Evolutionary conservation across 345 rosid genomes (phyloP).

Genomic region (Lenwebbia sp.): DNA sequence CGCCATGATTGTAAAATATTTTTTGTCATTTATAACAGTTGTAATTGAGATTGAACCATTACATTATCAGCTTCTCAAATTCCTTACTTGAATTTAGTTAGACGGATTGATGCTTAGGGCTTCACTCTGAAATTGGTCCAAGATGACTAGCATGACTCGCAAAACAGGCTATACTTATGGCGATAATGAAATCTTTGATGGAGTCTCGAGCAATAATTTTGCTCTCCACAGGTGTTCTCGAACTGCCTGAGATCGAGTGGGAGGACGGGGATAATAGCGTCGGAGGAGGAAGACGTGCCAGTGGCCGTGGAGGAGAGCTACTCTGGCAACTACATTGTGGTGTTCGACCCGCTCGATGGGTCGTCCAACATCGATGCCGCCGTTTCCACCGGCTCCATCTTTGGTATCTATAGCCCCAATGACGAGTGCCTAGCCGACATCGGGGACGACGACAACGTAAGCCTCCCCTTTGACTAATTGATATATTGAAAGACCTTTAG

Average conservation of each 20-base stretch:
- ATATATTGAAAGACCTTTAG: no score
- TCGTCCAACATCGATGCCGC: slow-evolving; percentile 95
- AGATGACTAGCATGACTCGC: background rate
- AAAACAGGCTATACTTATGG: background rate
- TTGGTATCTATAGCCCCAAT: slow-evolving; percentile 86
- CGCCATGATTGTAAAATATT: no score
- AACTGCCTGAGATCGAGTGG: slow-evolving; percentile 92
- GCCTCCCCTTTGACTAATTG: background rate
- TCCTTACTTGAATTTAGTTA: background rate
- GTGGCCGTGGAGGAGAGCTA: slow-evolving; percentile 93
- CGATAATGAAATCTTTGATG: background rate
- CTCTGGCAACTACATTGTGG: slow-evolving; percentile 90
- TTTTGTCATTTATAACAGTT: no score
- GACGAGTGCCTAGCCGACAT: slow-evolving; percentile 80
- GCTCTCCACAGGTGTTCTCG: slow-evolving; percentile 56
- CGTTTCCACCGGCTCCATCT: slow-evolving; percentile 93
- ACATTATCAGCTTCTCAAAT: no score
- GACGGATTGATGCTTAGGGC: background rate
- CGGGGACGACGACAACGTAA: slow-evolving; percentile 47
- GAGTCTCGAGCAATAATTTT: background rate
- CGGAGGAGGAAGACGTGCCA: slow-evolving; percentile 97
- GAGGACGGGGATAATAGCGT: slow-evolving; percentile 88
- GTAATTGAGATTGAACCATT: no score
- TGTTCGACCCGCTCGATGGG: slow-evolving; percentile 94
- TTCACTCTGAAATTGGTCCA: background rate